These are phyloP conservation scores for Pythium phragmiticola DNA, from an alignment of 352 stramenopile genomes.

Conservation along the genomic window DNA sequence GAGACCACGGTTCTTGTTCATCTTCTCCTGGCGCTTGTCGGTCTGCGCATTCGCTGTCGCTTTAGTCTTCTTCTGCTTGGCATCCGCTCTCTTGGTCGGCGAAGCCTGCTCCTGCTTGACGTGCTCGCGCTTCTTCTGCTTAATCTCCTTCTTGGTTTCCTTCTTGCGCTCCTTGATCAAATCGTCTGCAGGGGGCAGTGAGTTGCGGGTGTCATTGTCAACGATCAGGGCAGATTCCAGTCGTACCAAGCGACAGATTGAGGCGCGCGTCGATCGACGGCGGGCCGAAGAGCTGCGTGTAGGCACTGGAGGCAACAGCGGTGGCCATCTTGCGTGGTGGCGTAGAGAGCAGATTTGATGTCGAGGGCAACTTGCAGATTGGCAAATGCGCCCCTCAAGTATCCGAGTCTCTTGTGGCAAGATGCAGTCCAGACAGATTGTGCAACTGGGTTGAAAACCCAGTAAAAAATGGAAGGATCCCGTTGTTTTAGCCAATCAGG, in stretches of 20 bases:
- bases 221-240: not conserved
- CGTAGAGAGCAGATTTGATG: not conserved
- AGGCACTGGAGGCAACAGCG: conserved; percentile 1
- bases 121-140: conserved; percentile 46
- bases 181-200: conserved; percentile 35
- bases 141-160: conserved; percentile 61
- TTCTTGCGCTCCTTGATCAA: conserved; percentile 70
- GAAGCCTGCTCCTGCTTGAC: conserved; percentile 27
- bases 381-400: conserved; percentile 1
- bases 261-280: conserved; percentile 26
- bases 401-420: not conserved
- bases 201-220: conserved; percentile 2
- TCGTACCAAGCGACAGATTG: conserved; percentile 28
- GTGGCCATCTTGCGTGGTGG: conserved; percentile 1
- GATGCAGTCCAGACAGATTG: not conserved
- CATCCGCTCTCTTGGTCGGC: conserved; percentile 26
- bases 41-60: conserved; percentile 12
- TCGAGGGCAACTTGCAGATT: not conserved
- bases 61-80: conserved; percentile 32
- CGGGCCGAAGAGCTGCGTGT: conserved; percentile 12
- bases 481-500: conserved; percentile 4
- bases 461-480: not conserved
- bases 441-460: not conserved
- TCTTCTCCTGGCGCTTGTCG: conserved; percentile 21
- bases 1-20: conserved; percentile 29